Evolutionary conservation across 2,329 filamentous ascomycete genomes (phyloP).

Genomic region (Cercospora janseana): DNA sequence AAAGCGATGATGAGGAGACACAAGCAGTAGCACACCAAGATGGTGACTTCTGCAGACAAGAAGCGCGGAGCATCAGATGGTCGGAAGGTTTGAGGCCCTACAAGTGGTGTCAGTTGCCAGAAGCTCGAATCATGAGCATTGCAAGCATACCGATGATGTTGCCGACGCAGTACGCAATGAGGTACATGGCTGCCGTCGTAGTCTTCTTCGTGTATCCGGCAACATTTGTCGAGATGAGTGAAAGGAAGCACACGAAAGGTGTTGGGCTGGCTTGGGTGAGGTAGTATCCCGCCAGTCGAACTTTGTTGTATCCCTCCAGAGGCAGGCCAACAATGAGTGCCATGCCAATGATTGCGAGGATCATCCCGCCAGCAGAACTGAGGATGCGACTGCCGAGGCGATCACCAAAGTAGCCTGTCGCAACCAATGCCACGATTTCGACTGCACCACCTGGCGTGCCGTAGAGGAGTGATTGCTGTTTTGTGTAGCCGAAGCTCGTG

Average conservation of each 20-base stretch:
- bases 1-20: constrained; percentile 57
- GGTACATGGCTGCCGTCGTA: constrained; percentile 55
- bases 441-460: constrained; percentile 65
- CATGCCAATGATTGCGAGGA: constrained; percentile 58
- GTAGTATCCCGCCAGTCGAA: constrained; percentile 63
- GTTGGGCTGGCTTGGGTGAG: constrained; percentile 60
- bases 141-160: constrained; percentile 36
- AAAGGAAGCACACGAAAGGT: constrained; percentile 63
- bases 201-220: constrained; percentile 61
- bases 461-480: constrained; percentile 61
- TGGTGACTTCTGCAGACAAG: constrained; percentile 62
- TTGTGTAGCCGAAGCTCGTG: constrained; percentile 63
- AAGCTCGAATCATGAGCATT: background rate
- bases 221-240: constrained; percentile 62
- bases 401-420: constrained; percentile 58
- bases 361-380: constrained; percentile 53
- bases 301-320: constrained; percentile 53
- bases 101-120: background rate
- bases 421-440: constrained; percentile 59
- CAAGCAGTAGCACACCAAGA: constrained; percentile 58
- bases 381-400: constrained; percentile 57
- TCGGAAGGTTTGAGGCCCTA: constrained; percentile 54
- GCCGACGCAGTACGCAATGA: constrained; percentile 52
- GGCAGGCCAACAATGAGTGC: constrained; percentile 64
- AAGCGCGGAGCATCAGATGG: constrained; percentile 59